A percentile compares a stretch with the other conserved stretches of the same genome.
Conservation (phyloP, 2,329 filamentous ascomycete species). For the Tolypocladium ophioglossoides region DNA sequence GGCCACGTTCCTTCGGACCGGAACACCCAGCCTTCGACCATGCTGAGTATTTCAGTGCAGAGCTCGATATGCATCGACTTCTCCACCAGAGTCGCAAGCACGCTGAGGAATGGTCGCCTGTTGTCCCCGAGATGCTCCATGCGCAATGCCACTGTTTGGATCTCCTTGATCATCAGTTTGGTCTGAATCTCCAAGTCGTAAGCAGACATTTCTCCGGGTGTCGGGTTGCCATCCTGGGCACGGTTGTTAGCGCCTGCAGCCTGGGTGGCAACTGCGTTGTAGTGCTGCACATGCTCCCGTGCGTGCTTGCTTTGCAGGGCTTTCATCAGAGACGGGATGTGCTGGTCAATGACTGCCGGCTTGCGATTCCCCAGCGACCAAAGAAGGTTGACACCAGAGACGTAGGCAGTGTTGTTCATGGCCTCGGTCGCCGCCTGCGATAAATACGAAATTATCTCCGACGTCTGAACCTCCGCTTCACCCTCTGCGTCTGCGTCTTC, state of each 20-base stretch:
- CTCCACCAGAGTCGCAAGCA: constrained; percentile 88
- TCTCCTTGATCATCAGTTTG: constrained; percentile 84
- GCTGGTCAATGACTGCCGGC: constrained; percentile 78
- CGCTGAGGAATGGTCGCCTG: constrained; percentile 85
- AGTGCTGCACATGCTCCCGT: constrained; percentile 81
- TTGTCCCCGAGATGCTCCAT: constrained; percentile 92
- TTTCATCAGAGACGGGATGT: constrained; percentile 84
- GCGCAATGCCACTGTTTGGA: constrained; percentile 81
- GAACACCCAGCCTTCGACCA: constrained; percentile 97
- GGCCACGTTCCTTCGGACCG: constrained; percentile 90
- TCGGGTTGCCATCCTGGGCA: constrained; percentile 43
- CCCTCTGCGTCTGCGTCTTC: constrained; percentile 74
- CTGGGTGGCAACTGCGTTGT: constrained; percentile 46
- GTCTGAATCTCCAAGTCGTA: constrained; percentile 85
- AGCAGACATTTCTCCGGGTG: constrained; percentile 47
- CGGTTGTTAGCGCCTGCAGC: constrained; percentile 29
- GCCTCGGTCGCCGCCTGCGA: constrained; percentile 82
- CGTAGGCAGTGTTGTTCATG: constrained; percentile 68
- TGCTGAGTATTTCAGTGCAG: constrained; percentile 83
- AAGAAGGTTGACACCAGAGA: constrained; percentile 83
- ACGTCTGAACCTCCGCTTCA: constrained; percentile 68
- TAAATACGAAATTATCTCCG: constrained; percentile 77
- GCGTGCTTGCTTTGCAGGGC: constrained; percentile 85
- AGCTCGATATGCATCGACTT: constrained; percentile 80
- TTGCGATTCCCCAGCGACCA: constrained; percentile 85